Base-by-base conservation (phyloP, 441 rosid genomes). In the Erodium trifolium region DNA sequence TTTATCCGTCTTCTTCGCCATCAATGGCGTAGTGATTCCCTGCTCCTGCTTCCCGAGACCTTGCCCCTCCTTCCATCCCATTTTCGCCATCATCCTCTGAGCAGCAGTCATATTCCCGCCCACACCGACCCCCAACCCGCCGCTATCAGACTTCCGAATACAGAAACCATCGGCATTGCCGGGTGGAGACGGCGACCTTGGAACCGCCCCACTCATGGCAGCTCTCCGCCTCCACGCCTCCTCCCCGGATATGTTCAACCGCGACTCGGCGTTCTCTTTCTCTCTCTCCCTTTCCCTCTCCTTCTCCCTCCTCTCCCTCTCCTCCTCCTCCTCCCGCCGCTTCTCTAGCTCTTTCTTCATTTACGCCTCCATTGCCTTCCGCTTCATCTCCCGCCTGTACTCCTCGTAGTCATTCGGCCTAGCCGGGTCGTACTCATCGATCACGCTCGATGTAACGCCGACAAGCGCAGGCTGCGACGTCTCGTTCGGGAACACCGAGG, bases 81-180 rank as follows among this genome's bases (percentile, higher is more conserved):
- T 92, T 79, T 92, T 94, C 1, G 94, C 99, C 99, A 94, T 92
- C 98, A 94, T 94, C 82, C 92, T 87, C 82, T 94, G 94, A 0
- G 98, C 98, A 0, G 99, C 97, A 9, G 99, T 94, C 99, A 94
- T 94, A 73, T 94, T 97, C 35, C 99, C 99, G 16, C 99, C 99
- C 0, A 96, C 96, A 34, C 99, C 99, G 29, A 94, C 84, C 29
- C 99, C 99, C 71, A 94, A 75, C 1, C 99, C 99, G 47, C 77
- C 81, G 10, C 87, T 90, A 78, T 92, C 99, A 19, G 98, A 86
- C 75, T 85, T 94, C 11, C 91, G 93, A 14, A 94, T 86, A 1
- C 57, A 76, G 78, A 94, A 94, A 8, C 79, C 79, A 0, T 79
- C 86, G 3, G 29, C 82, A 72, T 63, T 81, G 35, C 76, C 81